Base-by-base conservation (phyloP, 108 stramenopile genomes). In the Mayamaea pseudoterrestris region DNA sequence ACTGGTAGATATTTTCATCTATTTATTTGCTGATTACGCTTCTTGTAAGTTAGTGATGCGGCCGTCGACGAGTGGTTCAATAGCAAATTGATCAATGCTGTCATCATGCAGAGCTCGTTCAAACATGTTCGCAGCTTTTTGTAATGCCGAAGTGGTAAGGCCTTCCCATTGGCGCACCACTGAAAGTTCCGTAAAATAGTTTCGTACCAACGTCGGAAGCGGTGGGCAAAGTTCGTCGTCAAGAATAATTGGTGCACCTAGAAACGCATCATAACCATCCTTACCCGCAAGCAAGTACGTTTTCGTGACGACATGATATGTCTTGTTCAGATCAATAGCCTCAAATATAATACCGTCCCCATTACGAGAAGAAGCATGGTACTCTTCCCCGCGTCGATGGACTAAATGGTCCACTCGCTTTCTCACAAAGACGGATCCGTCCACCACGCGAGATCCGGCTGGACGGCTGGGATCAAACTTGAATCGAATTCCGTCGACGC, bases 191-290 rank as follows among this genome's bases (percentile, higher is more conserved):
- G 59, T 55, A 29, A 77, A 69, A 22, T 60, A 28, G 41, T 73
- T 69, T 13, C 45, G 34, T 0, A 77, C 35, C 2, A 69, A 30
- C 11, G 59, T 68, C n/a, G 68, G 65, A 18, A 77, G 61, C 2
- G 53, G 36, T 4, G 69, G 64, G 25, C 50, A 57, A 22, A 35
- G 5, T 57, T 77, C 71, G 14, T 35, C 68, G 52, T 72, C 68
- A 4, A 55, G 43, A 27, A 73, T 31, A n/a, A 69, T 64, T 30
- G 60, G 25, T 42, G 48, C 52, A 13, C 41, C 64, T 1, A 37
- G 26, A 22, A 71, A 56, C 0, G 53, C 59, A 18, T 55, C 51
- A 51, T 63, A 73, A 18, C 76, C 76, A 44, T 77, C 75, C 57
- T 66, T 69, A 27, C 71, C 71, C 5, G 31, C 37, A 1, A 56